These are phyloP conservation scores for Chrysanthemum lavandulifolium DNA, from an alignment of 129 eudicot genomes.

Conservation along the genomic window DNA sequence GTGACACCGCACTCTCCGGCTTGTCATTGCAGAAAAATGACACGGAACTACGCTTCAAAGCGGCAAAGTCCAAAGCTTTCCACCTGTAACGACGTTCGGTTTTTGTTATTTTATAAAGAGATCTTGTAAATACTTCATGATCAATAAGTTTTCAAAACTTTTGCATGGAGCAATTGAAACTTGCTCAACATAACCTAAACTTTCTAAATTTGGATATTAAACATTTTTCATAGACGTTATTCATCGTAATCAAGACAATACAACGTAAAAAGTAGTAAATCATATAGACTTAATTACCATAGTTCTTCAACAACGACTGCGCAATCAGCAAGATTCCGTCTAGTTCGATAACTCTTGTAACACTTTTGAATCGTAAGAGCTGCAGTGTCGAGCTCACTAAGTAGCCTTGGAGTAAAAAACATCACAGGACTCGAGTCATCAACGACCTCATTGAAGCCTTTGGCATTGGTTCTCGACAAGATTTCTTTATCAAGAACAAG, in stretches of 20 bases:
- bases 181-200: not conserved
- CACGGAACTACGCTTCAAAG: constrained; percentile 57
- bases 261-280: not conserved
- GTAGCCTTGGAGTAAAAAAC: constrained; percentile 19
- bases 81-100: constrained; percentile 43
- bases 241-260: too few species aligned
- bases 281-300: constrained; percentile 36
- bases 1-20: constrained; percentile 70
- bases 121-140: too few species aligned
- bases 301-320: constrained; percentile 79
- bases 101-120: too few species aligned
- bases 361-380: constrained; percentile 67
- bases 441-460: constrained; percentile 21
- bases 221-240: too few species aligned
- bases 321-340: constrained; percentile 83
- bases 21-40: constrained; percentile 50
- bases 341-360: constrained; percentile 69
- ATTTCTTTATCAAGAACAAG: constrained; percentile 36
- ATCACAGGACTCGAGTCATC: not conserved
- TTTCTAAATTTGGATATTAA: not conserved
- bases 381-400: constrained; percentile 45
- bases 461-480: not conserved
- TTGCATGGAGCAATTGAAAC: too few species aligned
- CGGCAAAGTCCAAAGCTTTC: constrained; percentile 79
- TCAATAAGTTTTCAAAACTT: too few species aligned